Evolutionary conservation across 2,329 filamentous ascomycete genomes (phyloP).

Genomic region (Alternaria infectoria): DNA sequence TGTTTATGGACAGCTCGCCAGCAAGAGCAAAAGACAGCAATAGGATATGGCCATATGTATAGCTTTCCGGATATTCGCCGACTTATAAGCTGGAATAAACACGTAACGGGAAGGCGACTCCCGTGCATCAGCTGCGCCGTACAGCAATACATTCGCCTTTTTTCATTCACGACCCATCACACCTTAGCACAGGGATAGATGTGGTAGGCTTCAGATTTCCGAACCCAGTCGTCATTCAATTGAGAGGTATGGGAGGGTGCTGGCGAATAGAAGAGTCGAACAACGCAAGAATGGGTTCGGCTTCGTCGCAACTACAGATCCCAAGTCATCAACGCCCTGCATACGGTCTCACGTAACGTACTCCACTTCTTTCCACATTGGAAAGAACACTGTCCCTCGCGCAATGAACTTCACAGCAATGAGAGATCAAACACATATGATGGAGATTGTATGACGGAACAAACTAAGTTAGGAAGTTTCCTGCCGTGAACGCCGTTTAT

Average conservation of each 20-base stretch:
- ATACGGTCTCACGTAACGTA: background rate
- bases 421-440: too few relatives aligned
- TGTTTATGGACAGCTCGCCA: background rate
- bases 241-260: background rate
- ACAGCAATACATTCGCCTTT: background rate
- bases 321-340: background rate
- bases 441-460: too few relatives aligned
- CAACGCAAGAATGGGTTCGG: background rate
- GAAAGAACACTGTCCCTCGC: too few relatives aligned
- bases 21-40: background rate
- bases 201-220: background rate
- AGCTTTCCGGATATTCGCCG: background rate
- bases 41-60: background rate
- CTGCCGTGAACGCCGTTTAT: background rate
- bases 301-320: background rate
- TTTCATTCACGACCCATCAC: background rate
- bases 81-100: background rate
- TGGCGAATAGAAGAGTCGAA: background rate
- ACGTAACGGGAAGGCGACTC: background rate
- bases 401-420: too few relatives aligned
- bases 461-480: too few relatives aligned
- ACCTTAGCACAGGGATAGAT: background rate
- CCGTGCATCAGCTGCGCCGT: background rate
- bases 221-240: background rate
- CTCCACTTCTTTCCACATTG: background rate